Evolutionary conservation across 371 early-diverging fungal genomes (phyloP), one percentile per base, ranked within the genome.

Genomic region (Mortierella sp.): DNA sequence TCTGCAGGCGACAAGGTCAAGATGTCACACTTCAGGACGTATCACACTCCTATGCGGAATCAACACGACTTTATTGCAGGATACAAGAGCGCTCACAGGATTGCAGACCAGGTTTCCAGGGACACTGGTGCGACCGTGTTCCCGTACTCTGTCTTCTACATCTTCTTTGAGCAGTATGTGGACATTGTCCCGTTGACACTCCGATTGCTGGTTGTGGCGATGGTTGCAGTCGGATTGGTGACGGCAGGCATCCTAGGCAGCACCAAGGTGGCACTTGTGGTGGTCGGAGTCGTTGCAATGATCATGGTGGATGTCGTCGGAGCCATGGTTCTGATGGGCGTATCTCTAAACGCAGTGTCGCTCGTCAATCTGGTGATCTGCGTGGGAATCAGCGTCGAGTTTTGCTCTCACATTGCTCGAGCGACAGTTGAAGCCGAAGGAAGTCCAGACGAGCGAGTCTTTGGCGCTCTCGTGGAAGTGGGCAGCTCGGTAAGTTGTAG

Each of bases 81-180:
- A 7, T 85, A 86, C 71, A 83, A 69, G 27, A 83, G 86, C 7
- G 90, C 91, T 8, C 80, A 82, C 44, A 86, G 90, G 51, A 91
- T 92, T 34, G 85, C 92, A 2, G 71, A 84, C 3, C 80, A 81
- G 2, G 76, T 91, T 0, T 71, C 81, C n/a, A 54, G 71, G 17
- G 80, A 81, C 13, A 78, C 85, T 4, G 83, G 82, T 0, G 31
- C 87, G 17, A 80, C 81, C 0, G 86, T 92, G 5, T 91, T 86
- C 62, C 89, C 91, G 0, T 92, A 92, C 63, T 90, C 91, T 9
- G 81, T 91, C 9, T 91, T 90, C 63, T 91, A 91, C 66, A 82
- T 92, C 48, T 92, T 91, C 67, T 92, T 92, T 69, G 92, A 90
- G 67, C 92, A 92, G 78, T 92, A 92, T 50, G 79, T 82, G 9